Conservation (phyloP, 257 asterid genomes). For the Echium plantagineum region DNA sequence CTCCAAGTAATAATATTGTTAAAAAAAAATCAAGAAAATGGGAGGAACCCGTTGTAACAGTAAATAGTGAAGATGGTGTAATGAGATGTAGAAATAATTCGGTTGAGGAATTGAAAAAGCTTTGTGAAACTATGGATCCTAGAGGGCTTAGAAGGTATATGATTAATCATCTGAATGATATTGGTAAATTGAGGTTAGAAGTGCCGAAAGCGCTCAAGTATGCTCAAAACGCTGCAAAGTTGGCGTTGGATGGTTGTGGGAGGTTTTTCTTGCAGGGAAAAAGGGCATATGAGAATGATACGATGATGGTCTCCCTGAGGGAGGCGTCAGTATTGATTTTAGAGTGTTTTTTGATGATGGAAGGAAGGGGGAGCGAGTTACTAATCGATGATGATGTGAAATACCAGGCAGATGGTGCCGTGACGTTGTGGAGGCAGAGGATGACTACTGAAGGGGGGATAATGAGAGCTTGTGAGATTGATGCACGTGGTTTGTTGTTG, state of each 20-base stretch:
- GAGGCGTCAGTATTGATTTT: constrained; percentile 58
- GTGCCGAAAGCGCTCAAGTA: constrained; percentile 53
- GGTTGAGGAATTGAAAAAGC: constrained; percentile 41
- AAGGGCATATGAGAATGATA: constrained; percentile 30
- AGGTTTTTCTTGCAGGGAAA: constrained; percentile 70
- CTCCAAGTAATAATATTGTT: constrained; percentile 7
- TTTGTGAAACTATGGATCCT: constrained; percentile 40
- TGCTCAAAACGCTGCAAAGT: constrained; percentile 41
- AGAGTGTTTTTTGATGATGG: constrained; percentile 65
- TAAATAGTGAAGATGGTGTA: no score
- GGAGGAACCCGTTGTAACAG: not conserved
- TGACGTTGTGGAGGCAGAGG: constrained; percentile 67
- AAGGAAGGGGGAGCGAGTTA: constrained; percentile 11
- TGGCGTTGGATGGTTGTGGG: constrained; percentile 54
- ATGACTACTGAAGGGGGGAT: constrained; percentile 65
- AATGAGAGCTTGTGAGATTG: constrained; percentile 38
- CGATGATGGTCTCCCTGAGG: constrained; percentile 47
- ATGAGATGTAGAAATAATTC: not conserved
- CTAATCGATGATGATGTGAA: constrained; percentile 30
- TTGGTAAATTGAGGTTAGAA: constrained; percentile 40
- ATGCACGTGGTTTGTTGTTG: constrained; percentile 74
- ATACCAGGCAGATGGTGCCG: constrained; percentile 47
- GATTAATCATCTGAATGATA: constrained; percentile 19
- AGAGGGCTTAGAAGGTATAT: constrained; percentile 44
- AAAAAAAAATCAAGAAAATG: not conserved